Evolutionary conservation across 805 yeast genomes (phyloP).

Genomic region (Pichia manshurica): DNA sequence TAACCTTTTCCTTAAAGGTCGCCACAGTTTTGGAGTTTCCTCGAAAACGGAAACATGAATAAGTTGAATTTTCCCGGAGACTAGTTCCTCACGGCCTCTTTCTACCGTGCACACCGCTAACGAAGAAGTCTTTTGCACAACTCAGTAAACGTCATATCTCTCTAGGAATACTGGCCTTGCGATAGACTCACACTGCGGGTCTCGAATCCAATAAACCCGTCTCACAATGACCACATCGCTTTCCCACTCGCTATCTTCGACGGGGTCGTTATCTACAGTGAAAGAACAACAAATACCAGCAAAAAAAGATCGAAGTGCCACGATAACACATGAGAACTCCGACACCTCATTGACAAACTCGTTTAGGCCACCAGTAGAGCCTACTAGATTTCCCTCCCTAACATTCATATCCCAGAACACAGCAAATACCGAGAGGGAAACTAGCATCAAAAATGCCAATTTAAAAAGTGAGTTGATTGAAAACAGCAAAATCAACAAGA

Average conservation of each 20-base stretch:
- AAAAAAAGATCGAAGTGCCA: neutral
- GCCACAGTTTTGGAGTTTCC: too few species aligned
- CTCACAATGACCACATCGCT: neutral
- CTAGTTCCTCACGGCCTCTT: too few species aligned
- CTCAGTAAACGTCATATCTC: too few species aligned
- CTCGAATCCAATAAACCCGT: too few species aligned
- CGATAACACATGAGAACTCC: conserved; percentile 1
- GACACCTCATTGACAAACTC: neutral
- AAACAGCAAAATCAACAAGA: conserved; percentile 12
- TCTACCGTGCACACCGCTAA: too few species aligned
- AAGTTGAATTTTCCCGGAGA: too few species aligned
- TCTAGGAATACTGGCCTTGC: too few species aligned
- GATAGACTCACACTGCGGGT: too few species aligned
- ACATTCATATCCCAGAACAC: conserved; percentile 10
- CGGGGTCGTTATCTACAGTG: neutral
- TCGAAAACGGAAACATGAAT: too few species aligned
- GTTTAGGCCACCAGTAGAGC: neutral
- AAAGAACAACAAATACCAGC: neutral
- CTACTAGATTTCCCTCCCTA: conserved; percentile 13
- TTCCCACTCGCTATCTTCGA: neutral
- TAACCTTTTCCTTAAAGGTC: too few species aligned
- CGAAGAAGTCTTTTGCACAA: too few species aligned
- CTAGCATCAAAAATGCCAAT: conserved; percentile 16
- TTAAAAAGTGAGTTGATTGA: conserved; percentile 19
- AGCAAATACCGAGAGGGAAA: conserved; percentile 6